A percentile compares a stretch with the other conserved stretches of the same genome.
Conservation (phyloP, 371 early-diverging fungal genomes). For the Apophysomyces variabilis region DNA sequence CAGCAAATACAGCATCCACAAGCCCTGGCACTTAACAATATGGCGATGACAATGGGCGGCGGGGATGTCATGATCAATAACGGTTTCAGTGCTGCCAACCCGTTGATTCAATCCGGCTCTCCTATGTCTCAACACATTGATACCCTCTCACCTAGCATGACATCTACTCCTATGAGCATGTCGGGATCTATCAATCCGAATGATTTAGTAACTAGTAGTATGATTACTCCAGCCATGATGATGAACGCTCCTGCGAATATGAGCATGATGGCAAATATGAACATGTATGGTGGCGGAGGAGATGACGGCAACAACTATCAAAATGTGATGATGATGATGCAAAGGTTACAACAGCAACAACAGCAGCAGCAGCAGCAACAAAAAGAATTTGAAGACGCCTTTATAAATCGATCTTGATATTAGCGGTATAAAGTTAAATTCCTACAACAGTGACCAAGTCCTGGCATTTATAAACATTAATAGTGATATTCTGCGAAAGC, state of each 20-base stretch:
- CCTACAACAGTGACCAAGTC: neutral
- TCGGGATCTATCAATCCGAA: slow-evolving; percentile 31
- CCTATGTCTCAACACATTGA: slow-evolving; percentile 29
- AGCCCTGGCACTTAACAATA: slow-evolving; percentile 14
- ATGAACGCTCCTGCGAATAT: slow-evolving; percentile 19
- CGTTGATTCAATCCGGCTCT: slow-evolving; percentile 18
- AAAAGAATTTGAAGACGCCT: slow-evolving; percentile 30
- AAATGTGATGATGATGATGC: slow-evolving; percentile 49
- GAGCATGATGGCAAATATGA: slow-evolving; percentile 11
- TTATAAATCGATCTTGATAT: slow-evolving; percentile 19
- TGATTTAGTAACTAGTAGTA: slow-evolving; percentile 33
- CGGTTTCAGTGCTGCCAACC: slow-evolving; percentile 19
- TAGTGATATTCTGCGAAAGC: no score
- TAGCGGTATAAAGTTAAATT: neutral
- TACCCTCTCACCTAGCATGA: slow-evolving; percentile 31
- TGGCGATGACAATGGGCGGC: slow-evolving; percentile 27
- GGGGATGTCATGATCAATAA: slow-evolving; percentile 18
- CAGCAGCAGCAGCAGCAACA: slow-evolving; percentile 29
- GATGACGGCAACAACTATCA: slow-evolving; percentile 34
- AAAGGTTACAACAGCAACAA: slow-evolving; percentile 40
- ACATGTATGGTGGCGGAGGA: slow-evolving; percentile 20
- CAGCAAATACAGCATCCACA: slow-evolving; percentile 13
- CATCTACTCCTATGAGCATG: slow-evolving; percentile 27
- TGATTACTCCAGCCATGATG: slow-evolving; percentile 36
- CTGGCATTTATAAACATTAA: neutral